Evolutionary conservation across 306 rosid genomes (phyloP).

Genomic region (Trifolium repens): DNA sequence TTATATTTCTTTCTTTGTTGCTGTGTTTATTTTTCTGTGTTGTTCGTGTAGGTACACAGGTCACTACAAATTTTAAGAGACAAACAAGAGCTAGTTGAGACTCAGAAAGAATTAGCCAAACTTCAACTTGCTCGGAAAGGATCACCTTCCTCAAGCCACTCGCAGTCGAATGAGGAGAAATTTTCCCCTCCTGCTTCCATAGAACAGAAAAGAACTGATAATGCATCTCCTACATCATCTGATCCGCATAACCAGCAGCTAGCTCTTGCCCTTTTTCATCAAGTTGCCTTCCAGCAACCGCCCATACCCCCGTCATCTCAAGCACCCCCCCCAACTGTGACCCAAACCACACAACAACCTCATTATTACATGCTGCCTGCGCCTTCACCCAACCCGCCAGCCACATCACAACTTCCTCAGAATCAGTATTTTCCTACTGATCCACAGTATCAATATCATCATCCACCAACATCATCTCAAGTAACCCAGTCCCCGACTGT

Average conservation of each 20-base stretch:
- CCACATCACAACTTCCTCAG: constrained; percentile 58
- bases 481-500: constrained; percentile 56
- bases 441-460: constrained; percentile 65
- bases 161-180: constrained; percentile 70
- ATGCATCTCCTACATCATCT: constrained; percentile 35
- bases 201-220: constrained; percentile 62
- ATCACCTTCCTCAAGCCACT: constrained; percentile 65
- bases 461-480: constrained; percentile 63
- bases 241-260: constrained; percentile 72
- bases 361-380: constrained; percentile 63
- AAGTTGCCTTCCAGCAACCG: constrained; percentile 63
- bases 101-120: constrained; percentile 91
- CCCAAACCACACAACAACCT: constrained; percentile 59
- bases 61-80: constrained; percentile 89
- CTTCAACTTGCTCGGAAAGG: constrained; percentile 78
- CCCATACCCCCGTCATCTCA: constrained; percentile 54
- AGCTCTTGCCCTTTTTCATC: constrained; percentile 81
- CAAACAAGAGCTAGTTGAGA: constrained; percentile 91
- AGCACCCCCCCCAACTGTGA: constrained; percentile 55
- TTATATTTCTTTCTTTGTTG: background rate
- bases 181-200: constrained; percentile 50
- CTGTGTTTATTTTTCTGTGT: constrained; percentile 26
- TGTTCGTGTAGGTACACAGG: constrained; percentile 80
- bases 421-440: constrained; percentile 67
- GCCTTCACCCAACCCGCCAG: constrained; percentile 56